Conservation (phyloP, 495 filamentous ascomycete genomes). For the Glonium stellatum region DNA sequence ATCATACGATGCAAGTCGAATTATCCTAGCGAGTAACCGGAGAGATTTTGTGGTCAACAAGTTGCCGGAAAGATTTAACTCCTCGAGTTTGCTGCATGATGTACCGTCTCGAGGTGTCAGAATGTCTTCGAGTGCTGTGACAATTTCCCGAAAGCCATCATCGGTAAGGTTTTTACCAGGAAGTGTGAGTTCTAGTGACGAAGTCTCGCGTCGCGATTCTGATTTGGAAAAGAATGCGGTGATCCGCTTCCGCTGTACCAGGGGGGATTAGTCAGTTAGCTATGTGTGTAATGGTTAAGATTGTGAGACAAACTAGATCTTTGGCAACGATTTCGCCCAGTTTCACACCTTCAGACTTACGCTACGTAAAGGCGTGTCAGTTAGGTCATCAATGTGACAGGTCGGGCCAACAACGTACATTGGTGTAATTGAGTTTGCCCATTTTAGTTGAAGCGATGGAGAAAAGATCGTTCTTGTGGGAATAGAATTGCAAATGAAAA, state of each 20-base stretch:
- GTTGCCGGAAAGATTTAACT: slow-evolving; percentile 43
- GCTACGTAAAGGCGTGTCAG: slow-evolving; percentile 24
- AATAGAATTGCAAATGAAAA: background rate
- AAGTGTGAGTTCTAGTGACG: slow-evolving; percentile 43
- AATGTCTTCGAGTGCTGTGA: slow-evolving; percentile 37
- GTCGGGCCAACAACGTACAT: background rate
- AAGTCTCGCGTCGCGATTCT: slow-evolving; percentile 35
- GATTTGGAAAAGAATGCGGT: slow-evolving; percentile 26
- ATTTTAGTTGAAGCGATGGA: background rate
- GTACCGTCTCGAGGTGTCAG: slow-evolving; percentile 32
- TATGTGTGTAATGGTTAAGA: slow-evolving; percentile 10
- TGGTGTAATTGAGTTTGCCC: slow-evolving; percentile 6
- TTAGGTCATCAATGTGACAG: background rate
- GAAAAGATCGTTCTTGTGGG: background rate
- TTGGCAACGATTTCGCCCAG: slow-evolving; percentile 42
- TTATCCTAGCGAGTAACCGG: slow-evolving; percentile 36
- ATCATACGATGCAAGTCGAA: slow-evolving; percentile 37
- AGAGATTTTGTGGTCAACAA: slow-evolving; percentile 38
- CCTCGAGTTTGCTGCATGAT: slow-evolving; percentile 39
- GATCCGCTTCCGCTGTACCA: slow-evolving; percentile 10
- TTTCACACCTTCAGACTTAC: slow-evolving; percentile 42
- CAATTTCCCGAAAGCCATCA: slow-evolving; percentile 40
- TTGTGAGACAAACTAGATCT: slow-evolving; percentile 36
- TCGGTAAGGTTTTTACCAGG: slow-evolving; percentile 41
- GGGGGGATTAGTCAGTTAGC: slow-evolving; percentile 12